A percentile compares a stretch with the other conserved stretches of the same genome.
These are phyloP conservation scores for Rubia balearica DNA, from an alignment of 305 asterid genomes.

Conservation along the genomic window DNA sequence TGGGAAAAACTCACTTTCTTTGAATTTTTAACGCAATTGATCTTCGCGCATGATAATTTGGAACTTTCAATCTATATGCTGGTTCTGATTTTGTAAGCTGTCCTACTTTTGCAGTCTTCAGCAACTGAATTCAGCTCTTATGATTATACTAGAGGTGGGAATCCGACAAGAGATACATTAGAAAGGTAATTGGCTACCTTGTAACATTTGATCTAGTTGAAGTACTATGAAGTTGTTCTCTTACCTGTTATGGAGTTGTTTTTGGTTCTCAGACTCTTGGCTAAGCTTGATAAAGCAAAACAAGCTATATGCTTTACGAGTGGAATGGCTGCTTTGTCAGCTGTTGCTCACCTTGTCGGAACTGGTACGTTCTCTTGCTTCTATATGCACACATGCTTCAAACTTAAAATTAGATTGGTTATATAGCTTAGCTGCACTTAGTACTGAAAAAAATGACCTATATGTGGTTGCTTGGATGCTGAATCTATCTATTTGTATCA, in stretches of 20 bases:
- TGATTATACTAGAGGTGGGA: constrained; percentile 92
- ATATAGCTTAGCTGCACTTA: background rate
- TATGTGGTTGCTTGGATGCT: background rate
- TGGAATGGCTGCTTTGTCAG: constrained; percentile 93
- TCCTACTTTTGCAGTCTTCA: constrained; percentile 58
- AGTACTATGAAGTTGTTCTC: constrained; percentile 3
- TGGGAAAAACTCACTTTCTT: background rate
- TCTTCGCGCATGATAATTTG: background rate
- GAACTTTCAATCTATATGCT: background rate
- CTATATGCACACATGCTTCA: background rate
- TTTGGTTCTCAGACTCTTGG: constrained; percentile 52
- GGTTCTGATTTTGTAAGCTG: background rate
- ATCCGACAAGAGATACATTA: constrained; percentile 81
- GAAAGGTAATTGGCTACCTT: constrained; percentile 51
- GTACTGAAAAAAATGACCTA: background rate
- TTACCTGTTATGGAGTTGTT: constrained; percentile 14
- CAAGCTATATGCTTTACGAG: constrained; percentile 85
- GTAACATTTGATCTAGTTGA: constrained; percentile 16
- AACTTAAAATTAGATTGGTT: background rate
- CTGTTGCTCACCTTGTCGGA: constrained; percentile 72
- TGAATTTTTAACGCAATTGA: background rate
- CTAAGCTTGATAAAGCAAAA: constrained; percentile 87
- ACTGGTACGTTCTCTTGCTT: constrained; percentile 35
- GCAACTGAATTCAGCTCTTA: constrained; percentile 66
- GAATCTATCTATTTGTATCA: background rate